A percentile compares a stretch with the other conserved stretches of the same genome.
Evolutionary conservation across 2,329 filamentous ascomycete species (phyloP).

Genomic region (Fusarium abutilonis): DNA sequence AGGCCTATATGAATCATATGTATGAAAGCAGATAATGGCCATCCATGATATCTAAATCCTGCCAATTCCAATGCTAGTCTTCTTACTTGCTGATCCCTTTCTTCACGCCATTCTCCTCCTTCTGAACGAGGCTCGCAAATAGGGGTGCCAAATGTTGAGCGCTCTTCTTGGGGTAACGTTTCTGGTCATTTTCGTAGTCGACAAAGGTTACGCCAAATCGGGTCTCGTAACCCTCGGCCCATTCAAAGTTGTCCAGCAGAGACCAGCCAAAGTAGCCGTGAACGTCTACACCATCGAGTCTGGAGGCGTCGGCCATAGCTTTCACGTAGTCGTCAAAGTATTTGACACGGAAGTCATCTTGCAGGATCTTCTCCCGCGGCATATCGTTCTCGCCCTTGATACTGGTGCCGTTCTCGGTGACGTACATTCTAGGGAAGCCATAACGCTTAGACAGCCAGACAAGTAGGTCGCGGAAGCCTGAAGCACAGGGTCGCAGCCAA

Average conservation of each 20-base stretch:
- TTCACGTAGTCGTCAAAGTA: constrained; percentile 83
- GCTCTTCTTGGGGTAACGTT: constrained; percentile 85
- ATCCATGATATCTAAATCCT: constrained; percentile 16
- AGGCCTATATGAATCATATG: constrained; percentile 2
- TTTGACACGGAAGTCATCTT: constrained; percentile 82
- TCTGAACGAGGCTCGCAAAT: constrained; percentile 76
- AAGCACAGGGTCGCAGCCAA: constrained; percentile 81
- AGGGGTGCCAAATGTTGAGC: constrained; percentile 75
- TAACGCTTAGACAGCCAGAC: constrained; percentile 83
- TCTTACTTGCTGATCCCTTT: constrained; percentile 28
- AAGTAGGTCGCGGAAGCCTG: constrained; percentile 80
- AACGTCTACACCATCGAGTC: constrained; percentile 79
- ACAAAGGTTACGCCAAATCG: constrained; percentile 86
- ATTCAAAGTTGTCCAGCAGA: constrained; percentile 90
- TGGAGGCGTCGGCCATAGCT: constrained; percentile 77
- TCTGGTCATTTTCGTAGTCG: constrained; percentile 82
- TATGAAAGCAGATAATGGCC: constrained; percentile 4
- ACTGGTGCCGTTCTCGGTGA: constrained; percentile 89
- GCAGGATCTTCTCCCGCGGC: constrained; percentile 72
- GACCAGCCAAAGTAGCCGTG: constrained; percentile 87
- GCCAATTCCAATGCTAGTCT: constrained; percentile 3
- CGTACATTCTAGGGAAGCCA: constrained; percentile 79
- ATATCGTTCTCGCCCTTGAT: constrained; percentile 85
- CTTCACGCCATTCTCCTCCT: constrained; percentile 51
- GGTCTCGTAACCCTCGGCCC: constrained; percentile 91